Evolutionary conservation across 2,329 filamentous ascomycete genomes (phyloP).

Genomic region (Sordariomycetes sp.): DNA sequence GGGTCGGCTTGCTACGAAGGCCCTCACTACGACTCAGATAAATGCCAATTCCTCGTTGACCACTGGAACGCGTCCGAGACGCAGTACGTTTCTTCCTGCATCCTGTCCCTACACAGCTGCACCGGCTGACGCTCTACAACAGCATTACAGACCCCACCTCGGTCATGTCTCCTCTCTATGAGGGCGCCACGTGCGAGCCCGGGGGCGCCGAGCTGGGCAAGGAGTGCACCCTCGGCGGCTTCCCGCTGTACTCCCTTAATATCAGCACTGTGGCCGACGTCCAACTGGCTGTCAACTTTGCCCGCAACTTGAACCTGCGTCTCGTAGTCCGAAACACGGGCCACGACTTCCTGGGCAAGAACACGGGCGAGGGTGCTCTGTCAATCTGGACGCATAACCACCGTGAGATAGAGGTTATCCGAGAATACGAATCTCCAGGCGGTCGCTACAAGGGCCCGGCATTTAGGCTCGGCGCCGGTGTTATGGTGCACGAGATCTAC

Average conservation of each 20-base stretch:
- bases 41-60: constrained; percentile 16
- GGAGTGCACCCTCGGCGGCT: constrained; percentile 30
- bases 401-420: constrained; percentile 19
- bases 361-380: constrained; percentile 21
- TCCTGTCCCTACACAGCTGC: neutral
- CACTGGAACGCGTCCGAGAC: constrained; percentile 3
- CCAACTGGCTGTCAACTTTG: constrained; percentile 22
- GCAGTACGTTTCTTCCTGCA: neutral
- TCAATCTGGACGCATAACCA: constrained; percentile 25
- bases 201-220: constrained; percentile 21
- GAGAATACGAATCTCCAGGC: constrained; percentile 10
- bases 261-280: constrained; percentile 19
- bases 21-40: constrained; percentile 16
- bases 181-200: constrained; percentile 25
- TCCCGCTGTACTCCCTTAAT: constrained; percentile 26
- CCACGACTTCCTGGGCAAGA: constrained; percentile 22
- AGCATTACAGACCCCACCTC: constrained; percentile 22
- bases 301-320: constrained; percentile 22
- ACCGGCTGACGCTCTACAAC: constrained; percentile 10
- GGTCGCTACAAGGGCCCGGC: constrained; percentile 30
- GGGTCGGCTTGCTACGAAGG: constrained; percentile 38
- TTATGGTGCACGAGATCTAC: constrained; percentile 42
- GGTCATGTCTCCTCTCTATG: constrained; percentile 25
- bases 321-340: constrained; percentile 22
- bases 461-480: constrained; percentile 43